Evolutionary conservation across 2,329 filamentous ascomycete species (phyloP), one percentile per base, ranked within the genome.

Genomic region (Rhytidhysteron rufulum): DNA sequence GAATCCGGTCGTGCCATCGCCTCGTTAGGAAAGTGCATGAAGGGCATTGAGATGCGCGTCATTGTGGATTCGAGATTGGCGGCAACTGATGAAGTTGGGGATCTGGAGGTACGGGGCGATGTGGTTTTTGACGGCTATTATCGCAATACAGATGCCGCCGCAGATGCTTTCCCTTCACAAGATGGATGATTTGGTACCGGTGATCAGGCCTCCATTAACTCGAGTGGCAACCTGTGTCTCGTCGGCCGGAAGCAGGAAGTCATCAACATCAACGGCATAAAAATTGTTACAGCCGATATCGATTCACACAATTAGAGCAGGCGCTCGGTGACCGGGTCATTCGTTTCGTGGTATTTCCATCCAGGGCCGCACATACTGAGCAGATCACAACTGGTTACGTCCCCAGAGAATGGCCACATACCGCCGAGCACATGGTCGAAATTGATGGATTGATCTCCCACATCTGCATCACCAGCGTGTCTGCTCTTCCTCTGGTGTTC

Each of bases 61-160:
- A 53, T 44, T 13, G 29, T 19, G 22, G n/a, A n/a, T n/a, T n/a
- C 27, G 34, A 16, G 19, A 50, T 19, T 16, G 27, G 40, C 5
- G 22, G 32, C 17, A 25, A 38, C 47, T 49, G 5, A 47, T 13
- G 37, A 22, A n/a, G 30, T 40, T 13, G 56, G 57, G 20, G 50
- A 61, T n/a, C 41, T 60, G 7, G 45, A 58, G 25, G 39, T 58
- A 5, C 27, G 41, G 3, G 53, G 55, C 1, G 31, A 54, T 0
- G 58, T 71, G 3, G 63, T 67, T 9, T 78, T 79, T 58, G 41
- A 48, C 2, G 41, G 48, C 5, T 68, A 70, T 41, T 54, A 50
- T 37, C 52, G 55, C 35, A 64, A 70, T 35, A 32, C 49, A 38
- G 17, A 48, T 29, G 54, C 54, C 4, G 58, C 57, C 44, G 1